A percentile compares a stretch with the other conserved stretches of the same genome.
phyloP scores from a whole-genome alignment of 495 filamentous ascomycete species.

The Tuber brumale region DNA sequence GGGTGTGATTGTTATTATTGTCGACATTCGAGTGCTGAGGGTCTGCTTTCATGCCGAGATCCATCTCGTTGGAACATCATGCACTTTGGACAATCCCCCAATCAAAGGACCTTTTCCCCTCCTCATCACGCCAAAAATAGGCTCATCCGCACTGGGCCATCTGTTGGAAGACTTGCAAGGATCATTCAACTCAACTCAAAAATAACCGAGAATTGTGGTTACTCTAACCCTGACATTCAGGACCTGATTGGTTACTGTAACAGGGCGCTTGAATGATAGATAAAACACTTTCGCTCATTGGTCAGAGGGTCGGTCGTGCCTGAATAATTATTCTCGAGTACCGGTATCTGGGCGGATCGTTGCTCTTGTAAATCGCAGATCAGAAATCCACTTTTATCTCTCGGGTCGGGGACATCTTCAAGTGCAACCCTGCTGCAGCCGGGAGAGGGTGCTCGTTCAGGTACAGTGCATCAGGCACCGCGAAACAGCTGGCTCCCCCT shows the following conservation, averaged over 20 bases:
- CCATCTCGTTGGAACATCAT: neutral
- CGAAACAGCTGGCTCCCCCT: neutral
- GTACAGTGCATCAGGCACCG: too few relatives aligned
- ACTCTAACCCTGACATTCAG: neutral
- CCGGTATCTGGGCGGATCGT: neutral
- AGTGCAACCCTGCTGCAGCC: neutral
- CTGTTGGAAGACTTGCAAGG: neutral
- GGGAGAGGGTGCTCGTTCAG: neutral
- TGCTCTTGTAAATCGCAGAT: neutral
- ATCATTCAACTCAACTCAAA: conserved; percentile 17
- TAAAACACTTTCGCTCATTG: neutral
- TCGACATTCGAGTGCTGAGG: neutral
- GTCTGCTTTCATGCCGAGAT: neutral
- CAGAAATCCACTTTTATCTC: neutral
- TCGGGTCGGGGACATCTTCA: neutral
- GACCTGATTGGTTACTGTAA: neutral
- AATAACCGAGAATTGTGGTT: conserved; percentile 15
- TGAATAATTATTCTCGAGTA: neutral
- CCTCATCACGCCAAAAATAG: conserved; percentile 13
- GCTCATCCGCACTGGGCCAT: neutral
- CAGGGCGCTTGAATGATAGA: neutral
- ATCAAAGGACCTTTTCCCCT: neutral
- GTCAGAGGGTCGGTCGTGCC: neutral
- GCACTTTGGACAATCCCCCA: neutral
- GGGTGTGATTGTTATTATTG: conserved; percentile 3